Evolutionary conservation across 2,329 filamentous ascomycete species (phyloP).

Genomic region (Diplodia sapinea): DNA sequence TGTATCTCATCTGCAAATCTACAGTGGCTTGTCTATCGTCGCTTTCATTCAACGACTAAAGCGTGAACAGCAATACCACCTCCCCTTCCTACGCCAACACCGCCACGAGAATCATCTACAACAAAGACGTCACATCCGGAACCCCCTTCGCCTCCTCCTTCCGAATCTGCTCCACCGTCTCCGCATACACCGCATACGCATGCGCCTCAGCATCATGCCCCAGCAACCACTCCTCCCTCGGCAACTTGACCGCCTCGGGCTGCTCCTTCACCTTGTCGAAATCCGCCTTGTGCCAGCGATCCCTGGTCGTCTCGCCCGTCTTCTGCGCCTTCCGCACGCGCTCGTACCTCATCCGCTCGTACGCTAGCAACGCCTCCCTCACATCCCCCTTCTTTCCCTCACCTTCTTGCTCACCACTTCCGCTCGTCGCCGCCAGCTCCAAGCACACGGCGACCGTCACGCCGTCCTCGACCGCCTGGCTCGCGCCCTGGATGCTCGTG

Average conservation of each 20-base stretch:
- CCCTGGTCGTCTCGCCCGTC: conserved; percentile 38
- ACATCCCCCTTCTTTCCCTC: conserved; percentile 34
- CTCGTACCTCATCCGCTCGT: conserved; percentile 38
- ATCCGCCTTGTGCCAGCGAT: conserved; percentile 39
- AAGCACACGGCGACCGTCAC: conserved; percentile 37
- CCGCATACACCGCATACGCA: conserved; percentile 41
- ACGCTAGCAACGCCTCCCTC: conserved; percentile 36
- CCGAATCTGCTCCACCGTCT: conserved; percentile 35
- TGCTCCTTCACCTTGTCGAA: conserved; percentile 36
- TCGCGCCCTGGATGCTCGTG: conserved; percentile 58
- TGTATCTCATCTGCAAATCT: too few species aligned
- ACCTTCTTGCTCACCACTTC: conserved; percentile 24
- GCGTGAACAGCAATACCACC: too few species aligned
- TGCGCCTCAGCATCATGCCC: conserved; percentile 43
- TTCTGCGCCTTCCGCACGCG: conserved; percentile 38
- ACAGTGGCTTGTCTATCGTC: too few species aligned
- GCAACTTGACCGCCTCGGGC: conserved; percentile 38
- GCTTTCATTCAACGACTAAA: too few species aligned
- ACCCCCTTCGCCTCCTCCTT: conserved; percentile 24
- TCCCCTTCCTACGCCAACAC: not conserved
- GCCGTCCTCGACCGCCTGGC: conserved; percentile 59
- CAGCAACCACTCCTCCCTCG: conserved; percentile 42
- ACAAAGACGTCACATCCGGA: not conserved
- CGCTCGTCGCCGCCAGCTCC: conserved; percentile 24
- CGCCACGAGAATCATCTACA: not conserved